phyloP scores from a whole-genome alignment of 148 eudicot species.

The Chenopodium berlandieri region DNA sequence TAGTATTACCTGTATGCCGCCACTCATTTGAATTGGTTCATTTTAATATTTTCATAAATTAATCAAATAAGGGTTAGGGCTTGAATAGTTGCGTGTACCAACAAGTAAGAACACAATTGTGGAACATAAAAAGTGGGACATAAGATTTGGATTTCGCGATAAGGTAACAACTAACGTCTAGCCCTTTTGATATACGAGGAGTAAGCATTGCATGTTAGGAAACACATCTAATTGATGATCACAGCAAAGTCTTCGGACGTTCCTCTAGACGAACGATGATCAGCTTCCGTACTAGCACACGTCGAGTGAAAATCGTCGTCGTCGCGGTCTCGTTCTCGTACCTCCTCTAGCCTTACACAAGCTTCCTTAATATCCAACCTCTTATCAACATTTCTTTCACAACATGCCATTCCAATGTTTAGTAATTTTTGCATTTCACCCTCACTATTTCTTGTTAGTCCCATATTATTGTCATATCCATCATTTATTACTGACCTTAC shows the following conservation, averaged over 20 bases:
- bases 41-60: neutral
- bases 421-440: slow-evolving; percentile 72
- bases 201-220: neutral
- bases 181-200: neutral
- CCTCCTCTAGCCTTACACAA: slow-evolving; percentile 53
- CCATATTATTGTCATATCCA: slow-evolving; percentile 57
- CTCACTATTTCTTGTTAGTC: slow-evolving; percentile 22
- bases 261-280: slow-evolving; percentile 45
- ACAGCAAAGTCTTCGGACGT: slow-evolving; percentile 44
- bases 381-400: slow-evolving; percentile 51
- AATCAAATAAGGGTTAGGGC: neutral
- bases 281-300: slow-evolving; percentile 34
- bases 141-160: neutral
- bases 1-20: neutral
- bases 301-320: slow-evolving; percentile 59
- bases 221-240: slow-evolving; percentile 16
- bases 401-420: slow-evolving; percentile 57
- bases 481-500: slow-evolving; percentile 31
- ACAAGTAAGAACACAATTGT: neutral
- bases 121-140: slow-evolving; percentile 9
- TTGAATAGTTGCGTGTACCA: neutral
- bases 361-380: slow-evolving; percentile 73
- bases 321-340: slow-evolving; percentile 44
- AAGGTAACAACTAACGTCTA: neutral
- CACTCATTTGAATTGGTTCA: neutral